Base-by-base conservation (phyloP, 1,139 yeast species). In the Taiozyma sp. region DNA sequence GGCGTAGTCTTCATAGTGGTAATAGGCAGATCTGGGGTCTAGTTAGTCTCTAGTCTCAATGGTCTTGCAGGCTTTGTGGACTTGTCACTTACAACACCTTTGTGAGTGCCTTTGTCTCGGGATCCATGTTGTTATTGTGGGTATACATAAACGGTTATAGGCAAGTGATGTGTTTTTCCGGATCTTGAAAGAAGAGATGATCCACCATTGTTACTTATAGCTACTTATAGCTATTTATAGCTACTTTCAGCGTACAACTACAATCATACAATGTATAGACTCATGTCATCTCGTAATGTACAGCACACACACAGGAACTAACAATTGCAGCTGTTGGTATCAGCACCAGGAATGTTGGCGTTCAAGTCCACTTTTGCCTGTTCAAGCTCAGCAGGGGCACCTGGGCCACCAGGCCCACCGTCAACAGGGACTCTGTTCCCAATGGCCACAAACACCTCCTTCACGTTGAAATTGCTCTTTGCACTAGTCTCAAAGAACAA, bases 401-500 rank as follows among this genome's bases (percentile, higher is more conserved):
- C 52, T n/a, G 44, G 55, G 24, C 49, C 53, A 23, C 49, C 50
- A 39, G 38, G 6, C 4, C 51, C 53, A 6, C 64, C 54, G 44
- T 68, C 68, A 39, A 54, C 46, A 8, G 97, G 96, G 49, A 92
- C 84, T 70, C 87, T 85, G 57, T 83, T 82, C 43, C 97, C 99
- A 59, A 93, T 89, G 12, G 91, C 95, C 65, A 90, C 74, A 66
- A 93, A 93, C 48, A 92, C 96, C 56, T 92, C 96, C 62, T 87
- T 90, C 42, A 93, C 97, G 64, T 92, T 91, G 63, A 80, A 76
- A n/a, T 96, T 87, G 4, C 96, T 83, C 73, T 93, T 93, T 30
- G 99, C 99, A 66, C 96, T 86, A 14, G 98, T 91, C 71, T 93
- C 99, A 67, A 89, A 93, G 67, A 93, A 93, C 58, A 93, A 72